Evolutionary conservation across 805 yeast genomes (phyloP), one percentile per base, ranked within the genome.

Genomic region (Metschnikowia chrysomelidarum): DNA sequence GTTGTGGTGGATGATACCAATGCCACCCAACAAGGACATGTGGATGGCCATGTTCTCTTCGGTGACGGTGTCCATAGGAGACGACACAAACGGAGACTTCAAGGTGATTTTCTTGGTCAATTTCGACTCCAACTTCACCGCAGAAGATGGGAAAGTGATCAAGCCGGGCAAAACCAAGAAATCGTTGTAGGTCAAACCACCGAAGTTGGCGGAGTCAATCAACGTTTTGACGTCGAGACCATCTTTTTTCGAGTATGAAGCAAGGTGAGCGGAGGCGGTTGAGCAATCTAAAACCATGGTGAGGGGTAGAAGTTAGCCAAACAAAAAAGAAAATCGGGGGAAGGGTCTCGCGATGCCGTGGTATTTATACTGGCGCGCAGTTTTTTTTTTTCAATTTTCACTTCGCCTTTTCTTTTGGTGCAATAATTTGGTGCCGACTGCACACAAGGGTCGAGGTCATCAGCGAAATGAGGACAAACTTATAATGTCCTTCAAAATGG

Each of bases 31-130:
- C 50, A 93, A 78, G 51, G 98, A 97, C 97, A 93, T 89, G 70
- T 88, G 81, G 54, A 93, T 91, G 49, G 98, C 98, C 98, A 93
- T 93, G 43, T 82, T 86, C 45, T 88, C 70, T 75, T 93, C 98
- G 40, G 98, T 93, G 50, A 93, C 98, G 32, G 98, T 93, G 70
- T 93, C 98, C 98, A 93, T 93, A 53, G 98, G 98, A 56, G 98
- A 87, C 14, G 98, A 91, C 42, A 93, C 91, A 51, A 93, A 87
- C 40, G 98, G 98, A 30, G 96, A 73, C 73, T 84, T 88, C 67
- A 93, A 74, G 37, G 93, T 67, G 73, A 93, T 93, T 58, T 82
- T 84, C 73, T 84, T 89, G 59, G 98, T 91, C 65, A 93, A 73
- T 64, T 77, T 84, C 47, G 96, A 76, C 52, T 89, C 96, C 60